Conservation (phyloP, 2,329 filamentous ascomycete genomes). For the Epichloe hybrida region DNA sequence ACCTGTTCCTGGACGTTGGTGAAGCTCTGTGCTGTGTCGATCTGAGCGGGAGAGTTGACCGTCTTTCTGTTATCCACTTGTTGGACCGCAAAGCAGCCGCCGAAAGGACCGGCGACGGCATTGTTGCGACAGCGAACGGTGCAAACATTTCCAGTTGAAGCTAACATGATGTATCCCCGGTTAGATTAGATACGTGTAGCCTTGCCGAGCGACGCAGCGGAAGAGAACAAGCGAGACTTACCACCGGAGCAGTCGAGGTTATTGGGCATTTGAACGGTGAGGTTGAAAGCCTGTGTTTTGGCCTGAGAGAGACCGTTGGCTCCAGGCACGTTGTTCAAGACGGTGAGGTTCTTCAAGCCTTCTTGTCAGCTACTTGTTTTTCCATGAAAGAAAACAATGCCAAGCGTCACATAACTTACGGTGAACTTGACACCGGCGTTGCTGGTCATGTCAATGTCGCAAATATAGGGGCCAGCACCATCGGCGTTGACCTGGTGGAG, state of each 20-base stretch:
- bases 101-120: conserved; percentile 41
- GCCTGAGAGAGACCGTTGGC: conserved; percentile 42
- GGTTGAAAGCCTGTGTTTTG: conserved; percentile 41
- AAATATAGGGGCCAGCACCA: conserved; percentile 33
- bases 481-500: conserved; percentile 9
- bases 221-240: conserved; percentile 14
- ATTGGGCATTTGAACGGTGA: conserved; percentile 39
- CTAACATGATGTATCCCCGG: conserved; percentile 12
- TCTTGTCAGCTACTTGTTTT: not conserved
- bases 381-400: not conserved
- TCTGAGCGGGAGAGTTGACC: conserved; percentile 29
- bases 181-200: no score
- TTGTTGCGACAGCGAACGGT: conserved; percentile 47
- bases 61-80: conserved; percentile 32
- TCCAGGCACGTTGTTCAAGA: conserved; percentile 46
- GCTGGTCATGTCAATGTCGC: conserved; percentile 37
- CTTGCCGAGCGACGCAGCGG: no score
- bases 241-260: conserved; percentile 36
- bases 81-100: conserved; percentile 44
- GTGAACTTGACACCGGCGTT: conserved; percentile 19
- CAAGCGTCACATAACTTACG: not conserved
- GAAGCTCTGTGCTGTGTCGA: conserved; percentile 32
- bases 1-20: conserved; percentile 34
- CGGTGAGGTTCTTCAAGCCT: conserved; percentile 25
- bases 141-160: conserved; percentile 43